Conservation (phyloP, 1,284 basidiomycete genomes). For the Schizophyllum commune region DNA sequence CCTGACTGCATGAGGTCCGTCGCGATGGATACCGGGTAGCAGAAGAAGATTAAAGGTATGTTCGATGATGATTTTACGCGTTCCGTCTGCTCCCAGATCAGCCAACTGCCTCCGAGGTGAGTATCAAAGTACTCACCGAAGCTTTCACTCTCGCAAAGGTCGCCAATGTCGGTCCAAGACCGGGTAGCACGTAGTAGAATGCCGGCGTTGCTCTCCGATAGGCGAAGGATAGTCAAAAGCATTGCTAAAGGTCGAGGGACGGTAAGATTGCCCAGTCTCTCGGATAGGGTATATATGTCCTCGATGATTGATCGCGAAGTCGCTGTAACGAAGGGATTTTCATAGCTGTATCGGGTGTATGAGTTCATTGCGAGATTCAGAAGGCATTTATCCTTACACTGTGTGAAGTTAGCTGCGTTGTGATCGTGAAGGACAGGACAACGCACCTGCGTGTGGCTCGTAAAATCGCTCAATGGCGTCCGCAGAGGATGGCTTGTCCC, state of each 20-base stretch:
- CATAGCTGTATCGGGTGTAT: constrained; percentile 40
- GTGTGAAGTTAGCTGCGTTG: background rate
- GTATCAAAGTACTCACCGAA: constrained; percentile 46
- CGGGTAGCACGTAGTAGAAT: constrained; percentile 23
- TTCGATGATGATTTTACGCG: constrained; percentile 62
- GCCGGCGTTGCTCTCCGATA: constrained; percentile 25
- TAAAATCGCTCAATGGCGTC: constrained; percentile 55
- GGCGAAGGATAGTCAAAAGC: constrained; percentile 45
- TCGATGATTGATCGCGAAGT: constrained; percentile 62
- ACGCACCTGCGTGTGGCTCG: constrained; percentile 57
- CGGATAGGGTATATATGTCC: constrained; percentile 56
- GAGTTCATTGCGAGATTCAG: background rate
- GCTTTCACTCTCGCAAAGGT: constrained; percentile 66
- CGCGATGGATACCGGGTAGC: constrained; percentile 44
- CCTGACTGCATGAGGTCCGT: constrained; percentile 19
- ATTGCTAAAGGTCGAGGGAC: constrained; percentile 58
- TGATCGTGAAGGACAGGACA: background rate
- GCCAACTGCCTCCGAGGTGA: background rate
- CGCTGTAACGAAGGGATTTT: constrained; percentile 68
- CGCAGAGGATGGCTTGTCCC: constrained; percentile 36
- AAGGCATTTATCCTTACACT: constrained; percentile 15
- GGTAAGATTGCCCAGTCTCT: constrained; percentile 48
- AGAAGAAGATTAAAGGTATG: constrained; percentile 54
- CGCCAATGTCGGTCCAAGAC: constrained; percentile 69
- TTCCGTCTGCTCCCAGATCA: constrained; percentile 42